These are phyloP conservation scores for Phytophthora citrophthora DNA, from an alignment of 352 stramenopile genomes.

Conservation along the genomic window DNA sequence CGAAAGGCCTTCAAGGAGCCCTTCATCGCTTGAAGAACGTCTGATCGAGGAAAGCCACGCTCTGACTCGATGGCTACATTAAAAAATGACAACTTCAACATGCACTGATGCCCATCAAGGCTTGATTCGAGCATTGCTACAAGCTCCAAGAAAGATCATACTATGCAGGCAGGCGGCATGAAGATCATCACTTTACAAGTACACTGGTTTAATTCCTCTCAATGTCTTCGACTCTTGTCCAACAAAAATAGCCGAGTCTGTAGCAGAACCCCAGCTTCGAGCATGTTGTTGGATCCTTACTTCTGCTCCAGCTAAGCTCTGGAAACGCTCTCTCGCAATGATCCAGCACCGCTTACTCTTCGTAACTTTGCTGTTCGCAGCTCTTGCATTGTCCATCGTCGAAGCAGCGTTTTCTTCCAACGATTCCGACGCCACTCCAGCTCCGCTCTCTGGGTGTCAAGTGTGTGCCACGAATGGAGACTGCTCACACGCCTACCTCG, in stretches of 20 bases:
- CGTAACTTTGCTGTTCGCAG: slow-evolving; percentile 21
- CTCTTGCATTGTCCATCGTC: not conserved
- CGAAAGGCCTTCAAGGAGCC: too few relatives aligned
- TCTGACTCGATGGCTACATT: too few relatives aligned
- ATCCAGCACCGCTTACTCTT: not conserved
- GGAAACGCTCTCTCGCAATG: not conserved
- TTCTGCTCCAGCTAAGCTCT: not conserved
- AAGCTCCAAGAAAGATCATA: too few relatives aligned
- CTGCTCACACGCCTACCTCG: slow-evolving; percentile 38
- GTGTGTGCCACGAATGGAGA: slow-evolving; percentile 25
- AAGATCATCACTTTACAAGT: not conserved
- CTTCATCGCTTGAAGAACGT: too few relatives aligned
- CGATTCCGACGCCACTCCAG: slow-evolving; percentile 12
- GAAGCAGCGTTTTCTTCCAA: slow-evolving; percentile 17
- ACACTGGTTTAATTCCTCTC: not conserved
- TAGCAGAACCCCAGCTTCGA: too few relatives aligned
- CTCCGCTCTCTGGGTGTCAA: slow-evolving; percentile 36
- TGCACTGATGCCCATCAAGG: too few relatives aligned
- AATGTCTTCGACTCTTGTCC: slow-evolving; percentile 3
- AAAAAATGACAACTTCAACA: too few relatives aligned
- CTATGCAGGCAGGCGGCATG: too few relatives aligned
- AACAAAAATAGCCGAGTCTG: slow-evolving; percentile 8
- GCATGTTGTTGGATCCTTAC: not conserved
- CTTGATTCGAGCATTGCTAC: too few relatives aligned
- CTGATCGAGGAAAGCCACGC: too few relatives aligned